Evolutionary conservation across 768 basidiomycete species (phyloP).

Genomic region (Thelephora ganbajun): DNA sequence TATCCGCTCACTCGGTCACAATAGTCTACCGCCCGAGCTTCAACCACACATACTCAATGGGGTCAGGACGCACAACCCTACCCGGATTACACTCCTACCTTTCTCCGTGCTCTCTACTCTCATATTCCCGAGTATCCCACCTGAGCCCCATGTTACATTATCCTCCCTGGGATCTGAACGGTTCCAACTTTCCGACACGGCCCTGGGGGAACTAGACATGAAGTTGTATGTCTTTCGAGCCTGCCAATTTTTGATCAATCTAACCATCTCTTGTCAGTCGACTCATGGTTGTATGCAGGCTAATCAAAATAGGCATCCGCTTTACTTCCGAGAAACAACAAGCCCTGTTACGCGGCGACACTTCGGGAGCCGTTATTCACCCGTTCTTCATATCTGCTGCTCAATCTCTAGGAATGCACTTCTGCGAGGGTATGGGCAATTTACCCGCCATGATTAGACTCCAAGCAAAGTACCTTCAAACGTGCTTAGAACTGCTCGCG

Average conservation of each 20-base stretch:
- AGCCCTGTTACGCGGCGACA: not conserved
- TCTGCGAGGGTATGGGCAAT: not conserved
- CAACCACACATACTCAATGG: not conserved
- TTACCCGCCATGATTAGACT: not conserved
- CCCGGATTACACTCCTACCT: not conserved
- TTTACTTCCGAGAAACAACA: not conserved
- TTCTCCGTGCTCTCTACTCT: not conserved
- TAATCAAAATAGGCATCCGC: not conserved
- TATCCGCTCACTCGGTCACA: no score
- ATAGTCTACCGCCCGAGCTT: not conserved
- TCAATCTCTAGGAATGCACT: not conserved
- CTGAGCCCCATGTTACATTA: not conserved
- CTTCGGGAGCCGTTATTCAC: not conserved
- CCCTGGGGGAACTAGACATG: not conserved
- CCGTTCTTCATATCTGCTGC: not conserved
- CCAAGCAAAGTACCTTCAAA: not conserved
- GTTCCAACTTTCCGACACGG: not conserved
- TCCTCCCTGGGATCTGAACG: not conserved
- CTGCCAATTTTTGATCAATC: not conserved
- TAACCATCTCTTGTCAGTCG: not conserved
- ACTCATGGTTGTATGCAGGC: not conserved
- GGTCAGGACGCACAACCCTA: not conserved
- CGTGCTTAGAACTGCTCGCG: not conserved
- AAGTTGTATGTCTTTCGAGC: not conserved
- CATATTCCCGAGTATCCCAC: not conserved